Base-by-base conservation (phyloP, 2,329 filamentous ascomycete species). In the Sporothrix inflata region DNA sequence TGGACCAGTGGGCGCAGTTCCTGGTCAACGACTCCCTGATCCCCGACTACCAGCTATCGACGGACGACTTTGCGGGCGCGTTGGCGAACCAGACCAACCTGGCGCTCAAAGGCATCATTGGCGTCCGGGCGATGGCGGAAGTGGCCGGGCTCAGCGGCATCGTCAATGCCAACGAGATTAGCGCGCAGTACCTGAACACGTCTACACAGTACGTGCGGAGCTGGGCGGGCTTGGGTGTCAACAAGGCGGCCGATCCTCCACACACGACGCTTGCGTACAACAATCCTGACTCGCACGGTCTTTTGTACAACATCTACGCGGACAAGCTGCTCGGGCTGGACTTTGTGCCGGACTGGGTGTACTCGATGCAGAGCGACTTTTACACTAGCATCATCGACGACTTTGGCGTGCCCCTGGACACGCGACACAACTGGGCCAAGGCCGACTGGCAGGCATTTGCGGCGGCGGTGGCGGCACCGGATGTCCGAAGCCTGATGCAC, bases 391-490 rank as follows among this genome's bases (percentile, higher is more conserved):
- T 92, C 3, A 88, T 90, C 69, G 89, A 92, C 74, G 88, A 89
- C 77, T 96, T 93, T 80, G 94, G 93, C n/a, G 85, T 97, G 0
- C 91, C 93, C 0, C 89, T 97, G 11, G 94, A 97, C 82, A 91
- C 88, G 61, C 89, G 94, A 66, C 92, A 96, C 81, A 83, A 90
- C 0, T 95, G 94, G 83, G 92, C 93, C 74, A 97, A 97, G 83
- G 89, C 89, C 0, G 94, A 97, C 83, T 97, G 94, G 94, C 90
- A 94, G 79, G 89, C 96, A 79, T 94, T 94, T 82, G 88, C 89
- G 5, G 94, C 94, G n/a, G 91, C 93, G 11, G 90, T 94, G 12
- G 87, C 92, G 0, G 86, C 85, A 55, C 80, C 84, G 70, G 80
- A 84, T 40, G 91, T 91, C 1, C 86, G 89, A 71, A 81, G 85